Evolutionary conservation across 1,284 basidiomycete genomes (phyloP).

Genomic region (Athelia psychrophila): DNA sequence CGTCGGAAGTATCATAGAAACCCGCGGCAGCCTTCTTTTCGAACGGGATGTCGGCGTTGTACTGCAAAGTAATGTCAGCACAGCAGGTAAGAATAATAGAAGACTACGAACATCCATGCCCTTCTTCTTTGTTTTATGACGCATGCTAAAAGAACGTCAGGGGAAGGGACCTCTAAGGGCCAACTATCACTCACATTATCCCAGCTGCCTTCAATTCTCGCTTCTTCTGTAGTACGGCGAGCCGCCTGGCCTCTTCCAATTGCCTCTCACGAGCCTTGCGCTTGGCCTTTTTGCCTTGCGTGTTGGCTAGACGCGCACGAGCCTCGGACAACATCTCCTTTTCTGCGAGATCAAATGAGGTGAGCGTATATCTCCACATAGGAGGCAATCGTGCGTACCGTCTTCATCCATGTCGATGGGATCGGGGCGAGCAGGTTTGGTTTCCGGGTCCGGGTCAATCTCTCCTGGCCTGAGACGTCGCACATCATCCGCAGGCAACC

Average conservation of each 20-base stretch:
- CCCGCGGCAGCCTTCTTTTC: constrained; percentile 95
- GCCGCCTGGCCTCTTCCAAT: constrained; percentile 90
- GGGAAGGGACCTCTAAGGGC: constrained; percentile 1
- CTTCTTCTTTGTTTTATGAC: constrained; percentile 90
- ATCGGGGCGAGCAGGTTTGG: constrained; percentile 96
- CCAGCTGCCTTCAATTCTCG: constrained; percentile 97
- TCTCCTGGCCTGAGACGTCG: constrained; percentile 91
- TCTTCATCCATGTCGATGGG: constrained; percentile 99
- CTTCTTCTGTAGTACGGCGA: constrained; percentile 97
- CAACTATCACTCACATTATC: constrained; percentile 72
- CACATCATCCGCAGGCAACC: constrained; percentile 90
- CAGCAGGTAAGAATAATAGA: constrained; percentile 4
- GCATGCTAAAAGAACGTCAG: constrained; percentile 47
- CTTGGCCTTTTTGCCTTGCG: constrained; percentile 99
- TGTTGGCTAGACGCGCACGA: constrained; percentile 96
- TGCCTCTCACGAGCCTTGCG: constrained; percentile 97
- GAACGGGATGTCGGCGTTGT: constrained; percentile 98
- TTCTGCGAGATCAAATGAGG: constrained; percentile 49
- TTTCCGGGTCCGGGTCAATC: constrained; percentile 99
- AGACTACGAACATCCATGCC: constrained; percentile 85
- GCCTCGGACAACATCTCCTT: constrained; percentile 99
- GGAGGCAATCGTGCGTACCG: constrained; percentile 44
- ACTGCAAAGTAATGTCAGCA: constrained; percentile 43
- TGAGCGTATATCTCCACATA: constrained; percentile 5
- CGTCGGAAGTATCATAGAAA: constrained; percentile 97